A percentile compares a stretch with the other conserved stretches of the same genome.
phyloP scores from a whole-genome alignment of 257 asterid genomes.

The Gentiana macrophylla region DNA sequence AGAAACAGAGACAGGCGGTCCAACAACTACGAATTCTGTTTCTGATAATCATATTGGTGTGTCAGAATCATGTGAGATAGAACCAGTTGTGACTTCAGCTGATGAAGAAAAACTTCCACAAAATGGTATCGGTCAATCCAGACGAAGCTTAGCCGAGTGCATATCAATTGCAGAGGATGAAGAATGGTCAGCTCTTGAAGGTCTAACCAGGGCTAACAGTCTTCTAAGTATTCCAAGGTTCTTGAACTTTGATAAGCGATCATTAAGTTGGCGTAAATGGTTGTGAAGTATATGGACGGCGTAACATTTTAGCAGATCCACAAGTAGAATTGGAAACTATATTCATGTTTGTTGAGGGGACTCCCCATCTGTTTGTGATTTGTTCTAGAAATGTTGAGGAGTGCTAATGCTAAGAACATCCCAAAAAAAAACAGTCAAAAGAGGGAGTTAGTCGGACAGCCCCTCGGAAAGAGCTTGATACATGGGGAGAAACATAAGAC shows the following conservation, averaged over 20 bases:
- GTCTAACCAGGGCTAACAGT: constrained; percentile 84
- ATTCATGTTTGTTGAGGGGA: too few relatives aligned
- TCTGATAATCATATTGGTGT: constrained; percentile 14
- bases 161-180: constrained; percentile 73
- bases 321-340: too few relatives aligned
- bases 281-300: constrained; percentile 17
- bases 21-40: constrained; percentile 16
- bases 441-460: too few relatives aligned
- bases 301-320: too few relatives aligned
- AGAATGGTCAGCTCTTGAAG: constrained; percentile 98
- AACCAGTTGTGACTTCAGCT: constrained; percentile 39
- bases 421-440: too few relatives aligned
- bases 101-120: constrained; percentile 21
- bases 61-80: constrained; percentile 58
- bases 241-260: constrained; percentile 62
- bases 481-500: too few relatives aligned
- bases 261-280: constrained; percentile 87
- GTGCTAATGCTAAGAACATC: too few relatives aligned
- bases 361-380: too few relatives aligned
- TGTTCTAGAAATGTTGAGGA: too few relatives aligned
- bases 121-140: constrained; percentile 55
- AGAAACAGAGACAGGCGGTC: constrained; percentile 5
- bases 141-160: constrained; percentile 92
- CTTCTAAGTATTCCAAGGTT: constrained; percentile 88
- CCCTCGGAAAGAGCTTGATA: too few relatives aligned